Evolutionary conservation across 345 rosid genomes (phyloP).

Genomic region (Kandelia obovata): DNA sequence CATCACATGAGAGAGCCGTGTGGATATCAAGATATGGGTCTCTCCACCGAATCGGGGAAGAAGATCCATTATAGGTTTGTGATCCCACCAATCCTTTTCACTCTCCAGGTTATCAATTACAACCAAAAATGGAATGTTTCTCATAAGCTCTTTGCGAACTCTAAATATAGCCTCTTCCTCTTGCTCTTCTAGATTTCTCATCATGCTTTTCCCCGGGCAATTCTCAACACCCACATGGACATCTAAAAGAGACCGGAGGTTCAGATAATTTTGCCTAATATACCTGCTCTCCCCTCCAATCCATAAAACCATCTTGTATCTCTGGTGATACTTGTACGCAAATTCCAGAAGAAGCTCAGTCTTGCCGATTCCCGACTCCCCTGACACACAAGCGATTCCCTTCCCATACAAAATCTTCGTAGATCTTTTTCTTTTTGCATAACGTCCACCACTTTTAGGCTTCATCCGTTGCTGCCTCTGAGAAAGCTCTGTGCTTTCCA

Average conservation of each 20-base stretch:
- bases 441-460: conserved; percentile 38
- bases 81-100: conserved; percentile 99
- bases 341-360: conserved; percentile 95
- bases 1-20: conserved; percentile 66
- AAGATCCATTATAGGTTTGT: conserved; percentile 85
- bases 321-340: conserved; percentile 78
- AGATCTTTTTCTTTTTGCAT: conserved; percentile 61
- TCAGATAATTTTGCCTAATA: conserved; percentile 79
- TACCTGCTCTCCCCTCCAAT: conserved; percentile 87
- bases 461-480: conserved; percentile 31
- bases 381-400: conserved; percentile 85
- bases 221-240: conserved; percentile 77
- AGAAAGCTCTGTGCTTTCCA: conserved; percentile 52
- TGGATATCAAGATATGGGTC: conserved; percentile 83
- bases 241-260: conserved; percentile 72
- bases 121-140: conserved; percentile 84
- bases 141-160: conserved; percentile 79
- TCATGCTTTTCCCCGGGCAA: conserved; percentile 49
- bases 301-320: conserved; percentile 96
- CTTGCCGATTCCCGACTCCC: conserved; percentile 89
- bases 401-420: conserved; percentile 65
- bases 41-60: conserved; percentile 95
- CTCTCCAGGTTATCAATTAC: conserved; percentile 89
- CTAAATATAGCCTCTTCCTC: conserved; percentile 77
- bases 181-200: conserved; percentile 84